Base-by-base conservation (phyloP, 169 alveolate species). In the Cryptosporidium sp. region DNA sequence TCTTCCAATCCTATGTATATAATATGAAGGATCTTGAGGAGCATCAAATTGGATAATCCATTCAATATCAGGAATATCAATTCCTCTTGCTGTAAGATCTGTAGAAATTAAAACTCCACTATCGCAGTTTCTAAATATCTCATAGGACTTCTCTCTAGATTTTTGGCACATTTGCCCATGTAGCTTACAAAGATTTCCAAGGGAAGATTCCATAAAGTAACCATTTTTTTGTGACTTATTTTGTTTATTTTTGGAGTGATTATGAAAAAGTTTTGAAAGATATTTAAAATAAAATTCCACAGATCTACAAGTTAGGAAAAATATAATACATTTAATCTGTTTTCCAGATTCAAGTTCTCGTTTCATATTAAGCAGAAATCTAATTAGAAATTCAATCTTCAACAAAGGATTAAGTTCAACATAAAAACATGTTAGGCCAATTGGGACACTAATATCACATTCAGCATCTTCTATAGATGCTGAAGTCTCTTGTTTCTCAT, bases 11-110 rank as follows among this genome's bases (percentile, higher is more conserved):
- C 97, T 94, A 87, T 96, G 97, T n/a, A 95, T 95, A 87, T 92
- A 96, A 70, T 92, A 92, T 75, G 94, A 96, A 45, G 96, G 96
- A 69, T 94, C 96, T 91, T 96, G 96, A 14, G 99, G 99, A 39
- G 99, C 98, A 70, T 97, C 99, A 85, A 94, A 95, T 91, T 97
- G 97, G n/a, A 97, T 86, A 65, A 97, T 96, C 97, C 98, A 96
- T 72, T 95, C 97, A 18, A 97, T 94, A 85, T 96, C 96, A 0
- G 97, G 98, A 45, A 97, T 93, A 91, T 97, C 99, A 26, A 97
- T 96, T 37, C 99, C 99, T 85, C 99, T 94, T 2, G 99, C 97
- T 33, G 97, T 92, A 29, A 97, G 92, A 93, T 97, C 99, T 6
- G 99, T 97, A n/a, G 98, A 94, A 31, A 97, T 85, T 62, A 97